These are phyloP conservation scores for Cadophora gregata DNA, from an alignment of 2,329 filamentous ascomycete genomes.

Conservation along the genomic window DNA sequence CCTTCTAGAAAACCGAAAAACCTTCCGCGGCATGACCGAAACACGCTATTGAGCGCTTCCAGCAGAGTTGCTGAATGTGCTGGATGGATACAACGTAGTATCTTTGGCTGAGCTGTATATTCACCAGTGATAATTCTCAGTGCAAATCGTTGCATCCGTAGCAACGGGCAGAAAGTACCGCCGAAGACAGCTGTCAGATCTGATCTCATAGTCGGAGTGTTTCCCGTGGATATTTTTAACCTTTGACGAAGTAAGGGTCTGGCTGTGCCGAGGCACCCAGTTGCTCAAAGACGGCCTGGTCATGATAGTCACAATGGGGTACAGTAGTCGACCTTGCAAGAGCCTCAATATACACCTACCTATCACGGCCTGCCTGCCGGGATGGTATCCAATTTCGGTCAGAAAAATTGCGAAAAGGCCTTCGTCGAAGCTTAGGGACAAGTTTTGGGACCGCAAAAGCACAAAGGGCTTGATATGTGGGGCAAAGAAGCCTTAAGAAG, in stretches of 20 bases:
- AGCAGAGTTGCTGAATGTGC: background rate
- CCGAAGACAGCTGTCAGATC: slow-evolving; percentile 24
- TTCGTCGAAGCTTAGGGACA: background rate
- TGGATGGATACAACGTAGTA: slow-evolving; percentile 30
- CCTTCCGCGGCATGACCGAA: slow-evolving; percentile 13
- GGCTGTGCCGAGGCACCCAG: slow-evolving; percentile 1
- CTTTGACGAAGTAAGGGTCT: background rate
- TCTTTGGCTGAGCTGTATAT: slow-evolving; percentile 25
- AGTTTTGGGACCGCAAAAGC: background rate
- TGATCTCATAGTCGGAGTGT: slow-evolving; percentile 13
- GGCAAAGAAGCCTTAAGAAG: background rate
- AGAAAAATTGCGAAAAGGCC: background rate
- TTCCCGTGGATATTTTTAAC: slow-evolving; percentile 5
- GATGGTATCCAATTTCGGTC: slow-evolving; percentile 9
- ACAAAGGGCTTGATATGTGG: slow-evolving; percentile 3
- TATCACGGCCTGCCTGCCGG: background rate
- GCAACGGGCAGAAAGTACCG: slow-evolving; percentile 17
- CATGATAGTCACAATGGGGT: slow-evolving; percentile 4
- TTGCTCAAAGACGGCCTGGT: background rate
- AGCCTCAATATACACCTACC: slow-evolving; percentile 8
- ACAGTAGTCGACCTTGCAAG: slow-evolving; percentile 4
- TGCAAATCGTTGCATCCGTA: background rate
- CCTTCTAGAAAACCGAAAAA: slow-evolving; percentile 26
- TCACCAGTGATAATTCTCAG: background rate
- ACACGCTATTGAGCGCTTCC: slow-evolving; percentile 12